Conservation (phyloP, 2,329 filamentous ascomycete genomes). For the Botrytis aclada region DNA sequence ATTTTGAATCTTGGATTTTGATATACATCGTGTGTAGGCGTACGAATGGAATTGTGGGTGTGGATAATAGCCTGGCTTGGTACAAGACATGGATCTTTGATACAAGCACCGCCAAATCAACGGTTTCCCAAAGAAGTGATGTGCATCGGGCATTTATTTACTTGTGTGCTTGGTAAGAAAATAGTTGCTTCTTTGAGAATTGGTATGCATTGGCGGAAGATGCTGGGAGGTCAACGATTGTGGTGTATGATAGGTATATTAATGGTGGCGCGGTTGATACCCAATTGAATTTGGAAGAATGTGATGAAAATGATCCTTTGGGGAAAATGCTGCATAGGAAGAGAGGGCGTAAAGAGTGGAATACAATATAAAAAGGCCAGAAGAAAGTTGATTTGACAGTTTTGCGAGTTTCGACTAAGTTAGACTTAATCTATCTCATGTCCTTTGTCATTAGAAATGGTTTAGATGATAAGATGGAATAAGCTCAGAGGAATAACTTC, state of each 20-base stretch:
- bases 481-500: background rate
- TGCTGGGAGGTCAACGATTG: background rate
- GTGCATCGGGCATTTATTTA: slow-evolving; percentile 18
- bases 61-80: background rate
- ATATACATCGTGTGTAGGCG: background rate
- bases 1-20: background rate
- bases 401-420: slow-evolving; percentile 3
- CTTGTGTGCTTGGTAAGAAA: background rate
- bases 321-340: background rate
- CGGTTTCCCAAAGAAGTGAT: slow-evolving; percentile 20
- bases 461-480: background rate
- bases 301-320: background rate
- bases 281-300: background rate
- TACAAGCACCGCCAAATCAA: slow-evolving; percentile 11
- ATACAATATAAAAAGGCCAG: background rate
- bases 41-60: background rate
- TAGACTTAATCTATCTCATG: background rate
- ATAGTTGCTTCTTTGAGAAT: background rate
- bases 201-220: slow-evolving; percentile 1
- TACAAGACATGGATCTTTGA: slow-evolving; percentile 13
- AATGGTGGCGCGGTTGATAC: background rate
- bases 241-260: background rate
- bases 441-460: background rate
- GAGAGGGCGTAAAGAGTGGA: background rate
- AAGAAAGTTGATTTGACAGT: background rate